These are phyloP conservation scores for Mucuna pruriens DNA, from an alignment of 306 rosid species.

Conservation along the genomic window DNA sequence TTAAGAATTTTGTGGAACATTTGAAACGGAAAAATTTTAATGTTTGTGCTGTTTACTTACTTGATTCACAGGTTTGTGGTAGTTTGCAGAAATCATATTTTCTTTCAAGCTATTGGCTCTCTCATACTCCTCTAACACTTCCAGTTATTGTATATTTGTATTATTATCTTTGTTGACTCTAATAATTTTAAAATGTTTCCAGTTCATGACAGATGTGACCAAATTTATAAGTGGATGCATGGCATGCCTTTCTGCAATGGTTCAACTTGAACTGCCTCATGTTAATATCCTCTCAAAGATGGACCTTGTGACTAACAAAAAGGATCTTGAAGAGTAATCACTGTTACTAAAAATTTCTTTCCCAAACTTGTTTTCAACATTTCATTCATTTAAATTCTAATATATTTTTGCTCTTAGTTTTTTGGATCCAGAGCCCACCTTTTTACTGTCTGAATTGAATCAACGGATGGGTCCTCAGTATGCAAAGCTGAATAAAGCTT, in stretches of 20 bases:
- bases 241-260: constrained; percentile 84
- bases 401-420: constrained; percentile 50
- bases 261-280: constrained; percentile 92
- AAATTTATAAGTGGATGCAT: constrained; percentile 97
- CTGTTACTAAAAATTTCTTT: constrained; percentile 11
- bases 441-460: constrained; percentile 78
- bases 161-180: constrained; percentile 9
- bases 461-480: constrained; percentile 84
- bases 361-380: not conserved
- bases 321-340: constrained; percentile 75
- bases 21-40: constrained; percentile 73
- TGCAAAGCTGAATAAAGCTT: constrained; percentile 84
- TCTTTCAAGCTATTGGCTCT: constrained; percentile 1
- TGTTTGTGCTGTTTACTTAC: constrained; percentile 87
- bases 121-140: constrained; percentile 10
- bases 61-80: constrained; percentile 86
- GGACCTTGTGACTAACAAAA: constrained; percentile 87
- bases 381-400: constrained; percentile 26
- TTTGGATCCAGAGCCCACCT: constrained; percentile 78
- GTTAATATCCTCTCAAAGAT: constrained; percentile 93
- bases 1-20: constrained; percentile 87
- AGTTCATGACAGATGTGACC: constrained; percentile 91
- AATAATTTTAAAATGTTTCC: constrained; percentile 23
- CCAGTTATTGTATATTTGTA: not conserved
- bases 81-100: constrained; percentile 9